Base-by-base conservation (phyloP, 495 filamentous ascomycete species). In the Clohesyomyces aquaticus region DNA sequence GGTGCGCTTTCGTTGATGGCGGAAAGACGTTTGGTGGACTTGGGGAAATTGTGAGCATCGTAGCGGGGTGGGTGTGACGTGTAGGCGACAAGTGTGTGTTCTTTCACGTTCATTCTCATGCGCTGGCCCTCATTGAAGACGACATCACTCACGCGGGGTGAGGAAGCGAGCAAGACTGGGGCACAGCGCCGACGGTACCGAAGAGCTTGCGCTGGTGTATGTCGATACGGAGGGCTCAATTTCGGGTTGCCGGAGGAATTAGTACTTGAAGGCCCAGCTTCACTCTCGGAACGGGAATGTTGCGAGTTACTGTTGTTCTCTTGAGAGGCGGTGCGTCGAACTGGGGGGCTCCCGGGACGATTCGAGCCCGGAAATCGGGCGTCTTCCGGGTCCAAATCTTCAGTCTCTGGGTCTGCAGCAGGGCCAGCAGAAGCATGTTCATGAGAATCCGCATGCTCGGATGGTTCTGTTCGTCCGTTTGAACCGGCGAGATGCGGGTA, bases 111-210 rank as follows among this genome's bases (percentile, higher is more conserved):
- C 62, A 77, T 74, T 14, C 68, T 68, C 57, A 76, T 61, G 60
- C 75, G 74, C 38, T 60, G 58, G 48, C 72, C 75, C 18, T 68
- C 19, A 54, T 56, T 70, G 60, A 74, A 72, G 0, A 77, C 61
- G 6, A 76, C 63, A 61, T 75, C 69, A 59, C 66, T 72, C 0
- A 74, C 73, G 22, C 75, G 59, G 1, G 72, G 63, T 4, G 74
- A 65, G 23, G 67, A 53, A 19, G 66, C 63, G 12, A 72, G 56
- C 6, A 77, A 59, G 14, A 75, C 56, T 9, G 75, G 75, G 26
- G 72, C 64, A 55, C 74, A 76, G 8, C 73, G 72, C 0, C 73
- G 70, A 22, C 67, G 71, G 67, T 76, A 77, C 54, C 74, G 72
- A 11, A 73, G 59, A 22, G 66, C 63, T 51, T 75, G 73, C 4